Base-by-base conservation (phyloP, 768 basidiomycete genomes). In the Tylopilus balloui region DNA sequence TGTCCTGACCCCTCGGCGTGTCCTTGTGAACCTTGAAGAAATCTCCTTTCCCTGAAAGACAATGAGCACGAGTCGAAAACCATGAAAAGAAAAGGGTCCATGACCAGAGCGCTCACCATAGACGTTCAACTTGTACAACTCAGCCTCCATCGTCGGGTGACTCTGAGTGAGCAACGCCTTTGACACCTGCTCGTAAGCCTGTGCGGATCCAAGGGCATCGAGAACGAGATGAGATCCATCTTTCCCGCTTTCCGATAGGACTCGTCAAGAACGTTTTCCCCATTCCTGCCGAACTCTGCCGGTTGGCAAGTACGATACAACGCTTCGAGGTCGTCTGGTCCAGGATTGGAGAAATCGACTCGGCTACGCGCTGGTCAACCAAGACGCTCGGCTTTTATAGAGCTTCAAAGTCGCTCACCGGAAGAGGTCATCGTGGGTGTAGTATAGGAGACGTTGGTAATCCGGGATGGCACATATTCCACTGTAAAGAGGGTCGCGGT, bases 41-140 rank as follows among this genome's bases (percentile, higher is more conserved):
- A 19, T 49, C 47, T 0, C 47, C 54, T 27, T 34, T 9, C 11
- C 49, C 55, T 55, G 5, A 1, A 12, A 21, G 8, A 38, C 9
- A 8, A 27, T 19, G 13, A 15, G 3, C 8, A n/a, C 15, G 21
- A 11, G 38, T 19, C 13, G 10, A 27, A 10, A 27, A 29, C 39
- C 40, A 15, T 10, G 12, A 12, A 14, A 14, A 19, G 15, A 15
- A 32, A 14, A 32, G 6, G 31, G 4, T 6, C 31, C 3, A 4
- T 11, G 1, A 17, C 11, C 6, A 6, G 5, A 14, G 15, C 6
- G 17, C 36, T 34, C 19, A 76, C 78, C 70, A 44, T 78, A 77
- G 4, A 77, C 70, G 45, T 78, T 76, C 44, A 78, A 61, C 50
- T 77, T 77, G 57, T 76, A 74, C 7, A 75, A 47, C 52, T 78